Base-by-base conservation (phyloP, 2,329 filamentous ascomycete genomes). In the Torrubiellomyces zombiae region DNA sequence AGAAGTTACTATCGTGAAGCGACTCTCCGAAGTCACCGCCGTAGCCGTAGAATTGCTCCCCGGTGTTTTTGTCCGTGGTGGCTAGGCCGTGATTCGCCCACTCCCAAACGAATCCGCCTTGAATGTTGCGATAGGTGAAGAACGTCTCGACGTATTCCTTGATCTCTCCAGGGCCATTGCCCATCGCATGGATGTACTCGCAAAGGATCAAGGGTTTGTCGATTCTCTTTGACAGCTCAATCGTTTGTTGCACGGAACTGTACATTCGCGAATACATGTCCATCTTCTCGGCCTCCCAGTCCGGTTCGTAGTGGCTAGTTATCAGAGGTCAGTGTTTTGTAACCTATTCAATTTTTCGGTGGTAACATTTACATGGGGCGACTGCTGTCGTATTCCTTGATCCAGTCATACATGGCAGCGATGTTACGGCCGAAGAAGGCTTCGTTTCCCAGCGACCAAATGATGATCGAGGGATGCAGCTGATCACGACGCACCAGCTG, bases 391-490 rank as follows among this genome's bases (percentile, higher is more conserved):
- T n/a, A n/a, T n/a, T 48, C 30, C 32, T 67, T 72, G 25, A 62
- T 59, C 40, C 63, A 73, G 3, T 70, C 50, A 35, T 73, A 71
- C 75, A 81, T 81, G 17, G 64, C 67, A 22, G 55, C 57, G 38
- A 75, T 70, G n/a, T n/a, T n/a, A n/a, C n/a, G n/a, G n/a, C n/a
- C n/a, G n/a, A n/a, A n/a, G n/a, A n/a, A n/a, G n/a, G n/a, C n/a
- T 40, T 81, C 75, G 37, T 81, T 81, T 0, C 75, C 76, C 0
- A 81, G 53, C 22, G 67, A 75, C 76, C 76, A 81, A 20, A 79
- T 64, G 24, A 81, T 68, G 24, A 81, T 56, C n/a, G 61, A 72
- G 0, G 75, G 46, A 34, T 79, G 70, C 29, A 79, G 74, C 48
- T 77, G 76, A 44, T 80, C 74, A 10, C 76, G 58, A 36, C 70